Percentiles rank a stretch among this genome's conserved stretches.
These are phyloP conservation scores for Auricularia sp. DNA, from an alignment of 768 basidiomycete genomes.

Conservation along the genomic window DNA sequence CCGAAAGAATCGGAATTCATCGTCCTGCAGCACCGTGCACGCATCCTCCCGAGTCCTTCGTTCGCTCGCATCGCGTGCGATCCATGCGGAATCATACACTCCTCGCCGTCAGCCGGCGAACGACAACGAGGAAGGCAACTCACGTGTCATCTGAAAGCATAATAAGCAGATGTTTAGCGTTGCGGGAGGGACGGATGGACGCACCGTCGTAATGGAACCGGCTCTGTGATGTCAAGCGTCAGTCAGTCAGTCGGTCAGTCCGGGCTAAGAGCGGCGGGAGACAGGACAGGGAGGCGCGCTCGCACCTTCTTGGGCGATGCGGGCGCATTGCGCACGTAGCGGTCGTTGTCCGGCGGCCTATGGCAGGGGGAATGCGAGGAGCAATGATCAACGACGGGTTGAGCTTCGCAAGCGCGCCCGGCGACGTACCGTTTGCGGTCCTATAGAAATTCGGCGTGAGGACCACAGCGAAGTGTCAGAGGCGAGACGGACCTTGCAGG, in stretches of 20 bases:
- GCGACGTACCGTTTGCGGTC: constrained; percentile 51
- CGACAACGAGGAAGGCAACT: too few species aligned
- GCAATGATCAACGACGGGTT: not conserved
- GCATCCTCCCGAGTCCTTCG: too few species aligned
- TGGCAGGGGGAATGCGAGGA: constrained; percentile 3
- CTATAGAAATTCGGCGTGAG: constrained; percentile 17
- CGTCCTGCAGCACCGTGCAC: too few species aligned
- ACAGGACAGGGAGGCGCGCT: not conserved
- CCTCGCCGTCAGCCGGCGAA: too few species aligned
- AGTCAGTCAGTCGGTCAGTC: not conserved
- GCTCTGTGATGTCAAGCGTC: constrained; percentile 35
- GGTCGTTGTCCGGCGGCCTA: constrained; percentile 76
- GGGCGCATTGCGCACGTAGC: constrained; percentile 68
- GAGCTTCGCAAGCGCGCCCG: not conserved
- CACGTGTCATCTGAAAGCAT: too few species aligned
- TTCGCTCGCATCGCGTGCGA: too few species aligned
- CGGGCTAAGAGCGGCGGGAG: not conserved
- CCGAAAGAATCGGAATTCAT: too few species aligned
- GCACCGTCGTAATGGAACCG: constrained; percentile 74
- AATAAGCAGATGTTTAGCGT: too few species aligned
- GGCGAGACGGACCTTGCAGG: constrained; percentile 57
- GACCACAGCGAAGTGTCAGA: not conserved
- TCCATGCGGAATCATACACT: too few species aligned
- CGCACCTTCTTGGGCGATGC: constrained; percentile 80
- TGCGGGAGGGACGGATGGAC: constrained; percentile 8